Evolutionary conservation across 2,329 filamentous ascomycete genomes (phyloP), one percentile per base, ranked within the genome.

Genomic region (Sporothrix curviconia): DNA sequence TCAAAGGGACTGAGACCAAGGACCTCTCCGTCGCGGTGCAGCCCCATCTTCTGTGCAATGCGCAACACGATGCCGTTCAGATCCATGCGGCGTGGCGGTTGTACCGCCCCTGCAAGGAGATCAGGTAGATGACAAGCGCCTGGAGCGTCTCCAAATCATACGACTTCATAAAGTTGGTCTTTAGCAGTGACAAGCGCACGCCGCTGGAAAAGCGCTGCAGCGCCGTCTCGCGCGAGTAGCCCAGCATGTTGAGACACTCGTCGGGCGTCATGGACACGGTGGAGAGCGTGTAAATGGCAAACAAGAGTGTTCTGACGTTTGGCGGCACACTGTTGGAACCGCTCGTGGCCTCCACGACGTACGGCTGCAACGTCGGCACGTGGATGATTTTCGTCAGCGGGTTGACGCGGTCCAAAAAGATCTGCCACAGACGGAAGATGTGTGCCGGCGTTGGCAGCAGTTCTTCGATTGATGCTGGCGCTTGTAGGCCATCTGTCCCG

Each of bases 351-450:
- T 87, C 80, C 37, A 87, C 77, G 7, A 91, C 74, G 46, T 80
- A 78, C 2, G 80, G 78, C 64, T 90, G 84, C 4, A 90, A 69
- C 0, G 84, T 84, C 0, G 88, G 87, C 1, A 86, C 79, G 66
- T 92, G 89, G 24, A 90, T 83, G 46, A 82, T 72, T 67, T 91
- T 92, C 63, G 83, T 82, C 46, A 90, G 68, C 0, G 88, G 87
- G 64, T 92, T 87, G 56, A 92, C 83, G 60, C 89, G 84, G 50
- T 89, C 83, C 6, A 90, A 72, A 62, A 86, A 91, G 8, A 83
- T 75, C 67, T 90, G 85, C 89, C 89, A 92, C 5, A 92, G 76
- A 52, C 79, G 78, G 64, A 89, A 84, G 25, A 88, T 80, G 34
- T 89, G 82, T 12, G 82, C 77, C 0, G 84, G 79, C 4, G 82